phyloP scores from a whole-genome alignment of 495 filamentous ascomycete genomes.

The Aspergillus nidulans region DNA sequence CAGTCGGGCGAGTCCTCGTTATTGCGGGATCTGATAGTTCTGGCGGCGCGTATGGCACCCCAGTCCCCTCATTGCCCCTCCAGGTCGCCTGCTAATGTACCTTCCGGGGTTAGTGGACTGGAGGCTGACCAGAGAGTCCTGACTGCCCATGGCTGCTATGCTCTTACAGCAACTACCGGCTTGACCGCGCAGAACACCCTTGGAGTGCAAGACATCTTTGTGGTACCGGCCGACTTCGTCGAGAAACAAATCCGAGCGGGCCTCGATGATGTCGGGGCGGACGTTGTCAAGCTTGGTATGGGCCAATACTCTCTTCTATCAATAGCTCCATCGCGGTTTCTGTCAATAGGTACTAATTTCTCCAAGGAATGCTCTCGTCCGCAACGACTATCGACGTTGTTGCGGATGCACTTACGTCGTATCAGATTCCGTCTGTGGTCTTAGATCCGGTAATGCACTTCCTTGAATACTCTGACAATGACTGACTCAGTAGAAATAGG shows the following conservation, averaged over 20 bases:
- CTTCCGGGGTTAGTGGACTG: constrained; percentile 60
- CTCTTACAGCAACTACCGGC: constrained; percentile 94
- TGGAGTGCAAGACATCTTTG: constrained; percentile 77
- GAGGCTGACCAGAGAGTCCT: constrained; percentile 97
- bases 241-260: constrained; percentile 79
- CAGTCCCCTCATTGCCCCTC: constrained; percentile 7
- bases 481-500: constrained; percentile 43
- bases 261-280: constrained; percentile 76
- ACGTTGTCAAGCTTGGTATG: constrained; percentile 88
- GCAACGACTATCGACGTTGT: constrained; percentile 71
- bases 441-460: constrained; percentile 68
- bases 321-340: not conserved
- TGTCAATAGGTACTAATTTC: not conserved
- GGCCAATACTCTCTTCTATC: not conserved
- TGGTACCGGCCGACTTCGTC: constrained; percentile 73
- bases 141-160: constrained; percentile 86
- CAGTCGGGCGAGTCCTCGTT: constrained; percentile 59
- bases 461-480: not conserved
- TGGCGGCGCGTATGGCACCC: constrained; percentile 69
- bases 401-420: constrained; percentile 57
- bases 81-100: constrained; percentile 18
- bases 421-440: constrained; percentile 60
- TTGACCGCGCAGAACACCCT: constrained; percentile 92
- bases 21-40: constrained; percentile 86
- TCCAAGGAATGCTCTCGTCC: constrained; percentile 82